Evolutionary conservation across 805 yeast species (phyloP).

Genomic region (Debaryomyces hansenii): DNA sequence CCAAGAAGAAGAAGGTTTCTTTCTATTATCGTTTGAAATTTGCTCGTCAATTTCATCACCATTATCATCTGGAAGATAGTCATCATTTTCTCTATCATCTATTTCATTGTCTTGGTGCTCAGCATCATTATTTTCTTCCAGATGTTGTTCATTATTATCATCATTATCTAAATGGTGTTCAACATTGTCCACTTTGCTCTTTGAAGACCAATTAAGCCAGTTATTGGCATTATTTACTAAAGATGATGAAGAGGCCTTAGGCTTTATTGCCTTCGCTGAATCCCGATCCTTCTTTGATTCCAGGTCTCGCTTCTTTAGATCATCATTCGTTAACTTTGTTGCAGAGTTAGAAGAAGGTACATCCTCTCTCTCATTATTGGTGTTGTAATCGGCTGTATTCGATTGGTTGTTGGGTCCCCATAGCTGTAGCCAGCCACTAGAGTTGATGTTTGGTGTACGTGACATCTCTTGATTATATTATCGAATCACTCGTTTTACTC

Average conservation of each 20-base stretch:
- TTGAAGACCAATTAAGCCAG: conserved; percentile 28
- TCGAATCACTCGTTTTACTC: background rate
- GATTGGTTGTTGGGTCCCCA: conserved; percentile 2
- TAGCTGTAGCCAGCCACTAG: conserved; percentile 6
- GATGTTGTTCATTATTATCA: conserved; percentile 3
- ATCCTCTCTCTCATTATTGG: background rate
- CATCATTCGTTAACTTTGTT: background rate
- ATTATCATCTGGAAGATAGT: conserved; percentile 21
- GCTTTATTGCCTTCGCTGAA: background rate
- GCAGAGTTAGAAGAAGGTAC: background rate
- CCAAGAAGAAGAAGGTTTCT: conserved; percentile 27
- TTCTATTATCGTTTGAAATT: conserved; percentile 19
- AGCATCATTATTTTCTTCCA: conserved; percentile 6
- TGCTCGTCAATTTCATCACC: conserved; percentile 38
- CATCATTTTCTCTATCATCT: conserved; percentile 19
- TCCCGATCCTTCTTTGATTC: background rate
- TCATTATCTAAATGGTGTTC: conserved; percentile 6
- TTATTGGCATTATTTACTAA: conserved; percentile 22
- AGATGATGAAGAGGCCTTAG: conserved; percentile 23
- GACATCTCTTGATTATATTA: background rate
- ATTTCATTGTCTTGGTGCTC: conserved; percentile 15
- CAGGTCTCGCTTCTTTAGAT: background rate
- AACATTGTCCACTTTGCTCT: conserved; percentile 4
- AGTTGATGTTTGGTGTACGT: conserved; percentile 1
- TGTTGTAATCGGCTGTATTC: no score